These are phyloP conservation scores for Penicillium palitans DNA, from an alignment of 2,329 filamentous ascomycete genomes.

Conservation along the genomic window DNA sequence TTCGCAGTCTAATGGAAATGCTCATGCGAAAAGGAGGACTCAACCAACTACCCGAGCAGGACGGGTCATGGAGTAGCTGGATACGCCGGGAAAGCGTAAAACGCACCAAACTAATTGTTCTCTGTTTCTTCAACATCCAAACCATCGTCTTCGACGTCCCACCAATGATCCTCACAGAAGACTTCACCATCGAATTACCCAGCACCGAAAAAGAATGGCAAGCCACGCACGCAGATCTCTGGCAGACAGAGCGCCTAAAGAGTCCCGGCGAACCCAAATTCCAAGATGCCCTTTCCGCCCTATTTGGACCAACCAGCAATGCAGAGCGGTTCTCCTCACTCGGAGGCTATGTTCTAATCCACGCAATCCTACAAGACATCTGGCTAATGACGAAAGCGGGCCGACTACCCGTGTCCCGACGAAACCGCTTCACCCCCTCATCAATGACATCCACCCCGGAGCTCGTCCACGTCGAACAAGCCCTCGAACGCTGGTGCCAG, in stretches of 20 bases:
- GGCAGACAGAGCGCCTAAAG: constrained; percentile 28
- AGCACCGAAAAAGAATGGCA: constrained; percentile 38
- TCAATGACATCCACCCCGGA: constrained; percentile 29
- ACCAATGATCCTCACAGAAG: constrained; percentile 34
- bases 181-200: constrained; percentile 33
- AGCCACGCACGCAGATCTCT: constrained; percentile 24
- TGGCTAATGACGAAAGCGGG: constrained; percentile 38
- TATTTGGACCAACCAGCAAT: constrained; percentile 26
- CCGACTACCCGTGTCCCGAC: constrained; percentile 26
- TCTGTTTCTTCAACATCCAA: constrained; percentile 39
- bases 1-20: constrained; percentile 34
- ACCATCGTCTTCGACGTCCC: constrained; percentile 39
- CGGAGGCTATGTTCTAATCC: constrained; percentile 36
- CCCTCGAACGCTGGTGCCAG: constrained; percentile 38
- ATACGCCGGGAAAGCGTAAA: constrained; percentile 33
- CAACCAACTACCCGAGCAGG: constrained; percentile 30
- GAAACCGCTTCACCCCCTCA: constrained; percentile 12
- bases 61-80: constrained; percentile 38
- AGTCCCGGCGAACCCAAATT: constrained; percentile 29
- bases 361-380: constrained; percentile 36
- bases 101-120: constrained; percentile 35
- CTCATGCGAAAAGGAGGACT: constrained; percentile 31
- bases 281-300: constrained; percentile 29
- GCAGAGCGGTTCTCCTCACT: constrained; percentile 35
- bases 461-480: constrained; percentile 32